Conservation (phyloP, 2,329 filamentous ascomycete genomes). For the Bimuria novae-zelandiae region DNA sequence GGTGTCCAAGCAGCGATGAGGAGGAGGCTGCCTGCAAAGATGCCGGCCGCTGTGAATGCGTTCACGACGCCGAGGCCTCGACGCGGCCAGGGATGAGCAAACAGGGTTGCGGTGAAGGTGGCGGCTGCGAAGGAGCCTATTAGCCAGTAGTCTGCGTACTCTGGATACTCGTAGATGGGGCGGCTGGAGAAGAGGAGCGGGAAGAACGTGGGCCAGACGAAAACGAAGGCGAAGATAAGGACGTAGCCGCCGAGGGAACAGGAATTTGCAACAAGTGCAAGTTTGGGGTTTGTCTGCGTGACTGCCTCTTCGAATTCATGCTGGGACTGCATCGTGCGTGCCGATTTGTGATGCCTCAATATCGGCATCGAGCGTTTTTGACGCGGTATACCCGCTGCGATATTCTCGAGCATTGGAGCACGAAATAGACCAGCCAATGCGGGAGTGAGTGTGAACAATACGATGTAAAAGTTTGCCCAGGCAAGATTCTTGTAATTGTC, state of each 20-base stretch:
- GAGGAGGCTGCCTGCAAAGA: conserved; percentile 3
- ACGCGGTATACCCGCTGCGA: neutral
- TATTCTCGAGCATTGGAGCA: neutral
- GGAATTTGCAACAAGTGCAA: neutral
- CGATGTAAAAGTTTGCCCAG: conserved; percentile 6
- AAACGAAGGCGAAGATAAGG: conserved; percentile 13
- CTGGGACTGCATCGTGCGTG: neutral
- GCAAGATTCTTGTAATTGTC: neutral
- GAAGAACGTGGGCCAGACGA: conserved; percentile 18
- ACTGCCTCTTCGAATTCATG: neutral
- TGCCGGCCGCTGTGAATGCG: conserved; percentile 5
- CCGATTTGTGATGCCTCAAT: neutral
- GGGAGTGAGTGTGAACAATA: conserved; percentile 7
- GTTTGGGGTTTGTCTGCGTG: neutral
- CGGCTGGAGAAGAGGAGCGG: conserved; percentile 13
- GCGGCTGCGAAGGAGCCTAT: conserved; percentile 9
- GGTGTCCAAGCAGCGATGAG: conserved; percentile 9
- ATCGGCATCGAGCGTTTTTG: neutral
- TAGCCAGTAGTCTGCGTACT: neutral
- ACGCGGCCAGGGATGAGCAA: neutral
- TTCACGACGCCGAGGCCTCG: conserved; percentile 12
- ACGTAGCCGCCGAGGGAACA: conserved; percentile 12
- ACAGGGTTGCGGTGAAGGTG: neutral
- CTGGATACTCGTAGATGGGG: conserved; percentile 8
- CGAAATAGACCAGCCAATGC: conserved; percentile 13